These are phyloP conservation scores for Leccinum longicurvipes DNA, from an alignment of 768 basidiomycete species.

Conservation along the genomic window DNA sequence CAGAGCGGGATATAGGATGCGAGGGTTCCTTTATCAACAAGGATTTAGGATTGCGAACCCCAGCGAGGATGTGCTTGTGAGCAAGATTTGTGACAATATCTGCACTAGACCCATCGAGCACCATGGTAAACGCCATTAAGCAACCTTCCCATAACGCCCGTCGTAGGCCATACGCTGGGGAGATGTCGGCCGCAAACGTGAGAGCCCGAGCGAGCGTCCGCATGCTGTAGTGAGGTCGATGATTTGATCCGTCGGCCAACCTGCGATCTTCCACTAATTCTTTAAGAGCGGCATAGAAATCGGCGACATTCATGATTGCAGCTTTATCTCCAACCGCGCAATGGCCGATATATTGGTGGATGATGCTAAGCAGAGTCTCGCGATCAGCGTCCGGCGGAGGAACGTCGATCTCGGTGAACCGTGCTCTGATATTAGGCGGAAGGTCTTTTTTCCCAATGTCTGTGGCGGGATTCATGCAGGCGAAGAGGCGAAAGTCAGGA, in stretches of 20 bases:
- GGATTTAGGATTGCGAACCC: slow-evolving; percentile 77
- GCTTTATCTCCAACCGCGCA: slow-evolving; percentile 81
- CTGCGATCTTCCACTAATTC: slow-evolving; percentile 65
- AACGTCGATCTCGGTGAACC: slow-evolving; percentile 95
- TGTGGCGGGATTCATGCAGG: slow-evolving; percentile 99
- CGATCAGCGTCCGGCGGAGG: slow-evolving; percentile 90
- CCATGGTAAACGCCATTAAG: slow-evolving; percentile 97
- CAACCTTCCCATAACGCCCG: slow-evolving; percentile 95
- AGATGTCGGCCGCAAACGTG: slow-evolving; percentile 83
- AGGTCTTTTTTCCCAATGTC: slow-evolving; percentile 98
- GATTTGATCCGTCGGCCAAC: slow-evolving; percentile 92
- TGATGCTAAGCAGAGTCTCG: slow-evolving; percentile 84
- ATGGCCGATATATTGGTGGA: slow-evolving; percentile 85
- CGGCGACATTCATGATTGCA: slow-evolving; percentile 85
- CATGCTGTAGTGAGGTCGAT: slow-evolving; percentile 95
- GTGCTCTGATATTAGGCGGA: slow-evolving; percentile 81
- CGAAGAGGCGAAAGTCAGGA: slow-evolving; percentile 93
- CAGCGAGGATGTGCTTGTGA: slow-evolving; percentile 72
- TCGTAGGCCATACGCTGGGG: slow-evolving; percentile 71
- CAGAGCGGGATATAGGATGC: slow-evolving; percentile 42
- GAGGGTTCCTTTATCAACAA: slow-evolving; percentile 68
- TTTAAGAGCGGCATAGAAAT: slow-evolving; percentile 85
- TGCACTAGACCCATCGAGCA: slow-evolving; percentile 71
- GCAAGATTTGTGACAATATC: slow-evolving; percentile 64
- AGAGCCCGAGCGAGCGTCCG: slow-evolving; percentile 89